Evolutionary conservation across 345 rosid genomes (phyloP).

Genomic region (Camelina hispida): DNA sequence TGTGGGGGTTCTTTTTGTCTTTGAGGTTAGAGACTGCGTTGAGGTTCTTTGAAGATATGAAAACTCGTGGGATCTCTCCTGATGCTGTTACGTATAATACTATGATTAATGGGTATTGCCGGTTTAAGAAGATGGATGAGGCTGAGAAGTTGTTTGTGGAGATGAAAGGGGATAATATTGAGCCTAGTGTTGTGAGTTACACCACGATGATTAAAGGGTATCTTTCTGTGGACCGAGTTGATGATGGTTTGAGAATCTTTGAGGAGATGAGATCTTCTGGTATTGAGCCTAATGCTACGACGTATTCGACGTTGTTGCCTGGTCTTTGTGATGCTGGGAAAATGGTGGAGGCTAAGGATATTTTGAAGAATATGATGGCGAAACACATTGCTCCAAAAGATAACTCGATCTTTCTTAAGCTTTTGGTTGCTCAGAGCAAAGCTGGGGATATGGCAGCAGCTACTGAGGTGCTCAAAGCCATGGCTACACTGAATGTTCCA

Average conservation of each 20-base stretch:
- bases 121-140: slow-evolving; percentile 82
- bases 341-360: slow-evolving; percentile 60
- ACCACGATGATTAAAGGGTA: slow-evolving; percentile 91
- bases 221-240: slow-evolving; percentile 58
- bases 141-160: slow-evolving; percentile 83
- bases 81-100: slow-evolving; percentile 82
- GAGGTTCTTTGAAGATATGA: slow-evolving; percentile 88
- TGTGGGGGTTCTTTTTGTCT: slow-evolving; percentile 89
- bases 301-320: slow-evolving; percentile 78
- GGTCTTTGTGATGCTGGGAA: slow-evolving; percentile 81
- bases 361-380: slow-evolving; percentile 74
- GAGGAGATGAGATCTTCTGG: slow-evolving; percentile 81
- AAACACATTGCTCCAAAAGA: slow-evolving; percentile 72
- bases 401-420: slow-evolving; percentile 67
- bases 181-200: slow-evolving; percentile 77
- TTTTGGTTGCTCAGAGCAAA: slow-evolving; percentile 64
- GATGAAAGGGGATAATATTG: slow-evolving; percentile 77
- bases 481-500: slow-evolving; percentile 73
- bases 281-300: slow-evolving; percentile 72
- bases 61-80: slow-evolving; percentile 58
- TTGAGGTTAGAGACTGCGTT: slow-evolving; percentile 69
- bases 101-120: slow-evolving; percentile 69
- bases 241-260: slow-evolving; percentile 71
- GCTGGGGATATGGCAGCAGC: slow-evolving; percentile 78
- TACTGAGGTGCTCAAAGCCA: slow-evolving; percentile 73